A percentile compares a stretch with the other conserved stretches of the same genome.
These are phyloP conservation scores for Coemansia sp. DNA, from an alignment of 192 early-diverging fungal genomes.

Conservation along the genomic window DNA sequence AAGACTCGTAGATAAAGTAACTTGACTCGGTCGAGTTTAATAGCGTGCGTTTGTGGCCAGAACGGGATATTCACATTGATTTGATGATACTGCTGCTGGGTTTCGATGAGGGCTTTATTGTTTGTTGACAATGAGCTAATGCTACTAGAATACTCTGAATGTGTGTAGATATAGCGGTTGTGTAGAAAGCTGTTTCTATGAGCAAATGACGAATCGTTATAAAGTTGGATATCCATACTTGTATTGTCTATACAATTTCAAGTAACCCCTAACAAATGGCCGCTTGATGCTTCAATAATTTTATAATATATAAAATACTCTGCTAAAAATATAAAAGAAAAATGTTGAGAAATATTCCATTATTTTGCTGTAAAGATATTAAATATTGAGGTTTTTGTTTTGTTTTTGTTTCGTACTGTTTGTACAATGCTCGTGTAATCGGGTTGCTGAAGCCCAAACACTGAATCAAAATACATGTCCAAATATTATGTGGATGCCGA, in stretches of 20 bases:
- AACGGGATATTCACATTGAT: too few species aligned
- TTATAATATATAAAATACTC: too few species aligned
- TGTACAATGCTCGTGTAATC: too few species aligned
- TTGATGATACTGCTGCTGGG: not conserved
- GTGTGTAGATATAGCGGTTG: slow-evolving; percentile 12
- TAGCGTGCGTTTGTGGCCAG: not conserved
- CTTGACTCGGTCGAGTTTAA: not conserved
- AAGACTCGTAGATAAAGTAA: not conserved
- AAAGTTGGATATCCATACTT: not conserved
- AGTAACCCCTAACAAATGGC: not conserved
- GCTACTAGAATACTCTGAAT: slow-evolving; percentile 14
- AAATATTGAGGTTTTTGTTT: too few species aligned
- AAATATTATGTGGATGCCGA: not conserved
- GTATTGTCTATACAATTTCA: not conserved
- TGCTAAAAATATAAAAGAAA: too few species aligned
- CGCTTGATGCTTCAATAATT: too few species aligned
- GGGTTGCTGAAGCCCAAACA: too few species aligned
- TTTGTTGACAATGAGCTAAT: slow-evolving; percentile 10
- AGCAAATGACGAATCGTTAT: not conserved
- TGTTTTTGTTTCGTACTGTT: too few species aligned
- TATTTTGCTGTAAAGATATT: too few species aligned
- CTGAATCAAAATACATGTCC: too few species aligned
- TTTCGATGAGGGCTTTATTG: not conserved
- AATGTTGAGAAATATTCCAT: too few species aligned
- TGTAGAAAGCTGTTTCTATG: slow-evolving; percentile 1